Base-by-base conservation (phyloP, 164 flowering plant species). In the Magnolia sinica region DNA sequence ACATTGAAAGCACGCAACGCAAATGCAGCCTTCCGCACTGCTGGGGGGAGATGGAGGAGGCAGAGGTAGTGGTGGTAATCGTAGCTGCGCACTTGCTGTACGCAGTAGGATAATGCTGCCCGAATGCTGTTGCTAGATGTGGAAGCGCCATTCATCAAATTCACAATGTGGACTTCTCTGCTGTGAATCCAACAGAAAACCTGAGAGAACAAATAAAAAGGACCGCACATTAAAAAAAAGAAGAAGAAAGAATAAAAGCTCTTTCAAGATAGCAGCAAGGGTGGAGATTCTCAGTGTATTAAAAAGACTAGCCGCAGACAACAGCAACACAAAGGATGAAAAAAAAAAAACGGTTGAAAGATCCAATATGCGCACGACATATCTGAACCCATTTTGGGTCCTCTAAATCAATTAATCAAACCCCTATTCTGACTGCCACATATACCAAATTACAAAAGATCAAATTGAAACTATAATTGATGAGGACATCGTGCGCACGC, bases 61-160 rank as follows among this genome's bases (percentile, higher is more conserved):
- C 99, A 94, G 69, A 94, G 89, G 83, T 96, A 96, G 86, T 96
- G 89, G 82, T 92, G 98, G 87, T 96, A 96, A 81, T 96, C 99
- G 87, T 92, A 96, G 37, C 70, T 91, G 50, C 98, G 87, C 20
- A 96, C 99, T 87, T 94, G 98, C 58, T 96, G 97, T 18, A 93
- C 98, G 76, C 99, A 96, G 76, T 92, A 84, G 27, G 99, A 96
- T 81, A 96, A 88, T 45, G 98, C 98, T 55, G 96, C 83, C 16
- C 88, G 84, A 65, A 90, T 73, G 81, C 85, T 83, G 69, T 85
- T 82, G 51, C 64, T 66, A 55, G 92, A 85, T 74, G 81, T 75
- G 61, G 86, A 82, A 79, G 87, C 80, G 27, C 88, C 89, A 73
- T 80, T 90, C 98, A 95, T 95, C 81, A 81, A 76, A 80, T 14